phyloP scores from a whole-genome alignment of 108 stramenopile species.

The Pelagomonas calceolata region DNA sequence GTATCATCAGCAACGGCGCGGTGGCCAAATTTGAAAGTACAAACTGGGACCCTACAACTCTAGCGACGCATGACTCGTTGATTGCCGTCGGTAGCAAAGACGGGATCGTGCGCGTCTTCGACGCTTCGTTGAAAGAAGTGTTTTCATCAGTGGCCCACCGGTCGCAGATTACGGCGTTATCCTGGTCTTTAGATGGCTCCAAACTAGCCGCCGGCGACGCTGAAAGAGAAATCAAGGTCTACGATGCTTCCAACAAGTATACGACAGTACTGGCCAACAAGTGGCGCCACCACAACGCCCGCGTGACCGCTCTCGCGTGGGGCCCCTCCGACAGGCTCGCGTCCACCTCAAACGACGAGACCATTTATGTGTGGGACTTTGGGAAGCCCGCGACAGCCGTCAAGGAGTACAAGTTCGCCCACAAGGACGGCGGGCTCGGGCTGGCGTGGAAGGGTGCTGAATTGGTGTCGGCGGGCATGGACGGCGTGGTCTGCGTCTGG shows the following conservation, averaged over 20 bases:
- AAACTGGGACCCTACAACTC: not conserved
- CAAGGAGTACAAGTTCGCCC: constrained; percentile 24
- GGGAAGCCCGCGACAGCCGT: constrained; percentile 8
- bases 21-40: not conserved
- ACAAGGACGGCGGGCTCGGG: constrained; percentile 33
- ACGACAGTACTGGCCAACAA: constrained; percentile 13
- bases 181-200: constrained; percentile 22
- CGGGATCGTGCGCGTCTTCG: not conserved
- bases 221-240: constrained; percentile 28
- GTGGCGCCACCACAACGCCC: constrained; percentile 38
- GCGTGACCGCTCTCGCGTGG: constrained; percentile 33
- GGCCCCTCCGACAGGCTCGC: constrained; percentile 22
- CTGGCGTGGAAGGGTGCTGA: constrained; percentile 22
- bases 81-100: not conserved
- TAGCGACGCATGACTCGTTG: not conserved
- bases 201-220: constrained; percentile 30
- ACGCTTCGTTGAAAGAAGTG: not conserved
- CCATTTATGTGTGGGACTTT: constrained; percentile 27
- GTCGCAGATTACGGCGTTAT: constrained; percentile 20
- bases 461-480: constrained; percentile 74
- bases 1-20: not conserved
- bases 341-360: constrained; percentile 29
- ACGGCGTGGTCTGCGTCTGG: constrained; percentile 73
- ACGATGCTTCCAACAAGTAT: constrained; percentile 22
- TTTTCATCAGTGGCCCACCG: constrained; percentile 17